These are phyloP conservation scores for Lactarius tabidus DNA, from an alignment of 768 basidiomycete genomes.

Conservation along the genomic window DNA sequence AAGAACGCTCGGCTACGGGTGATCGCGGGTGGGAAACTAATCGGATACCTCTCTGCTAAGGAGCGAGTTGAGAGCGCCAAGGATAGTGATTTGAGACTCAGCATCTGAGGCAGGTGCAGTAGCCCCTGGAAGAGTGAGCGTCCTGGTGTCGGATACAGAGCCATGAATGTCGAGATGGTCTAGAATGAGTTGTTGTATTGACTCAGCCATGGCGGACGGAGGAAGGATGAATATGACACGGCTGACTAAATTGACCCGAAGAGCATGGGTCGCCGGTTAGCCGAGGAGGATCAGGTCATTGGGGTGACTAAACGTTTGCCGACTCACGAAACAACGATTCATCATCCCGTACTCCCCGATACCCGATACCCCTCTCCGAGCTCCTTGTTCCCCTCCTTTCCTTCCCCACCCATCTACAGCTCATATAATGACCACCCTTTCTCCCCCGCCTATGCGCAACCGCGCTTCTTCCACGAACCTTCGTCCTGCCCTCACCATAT, in stretches of 20 bases:
- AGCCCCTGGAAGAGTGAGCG: constrained; percentile 63
- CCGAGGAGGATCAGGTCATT: background rate
- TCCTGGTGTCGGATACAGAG: constrained; percentile 63
- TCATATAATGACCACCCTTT: constrained; percentile 30
- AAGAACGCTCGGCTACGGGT: constrained; percentile 17
- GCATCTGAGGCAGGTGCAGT: constrained; percentile 52
- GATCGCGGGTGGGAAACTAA: background rate
- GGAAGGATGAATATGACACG: background rate
- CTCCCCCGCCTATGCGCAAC: constrained; percentile 44
- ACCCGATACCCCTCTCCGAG: background rate
- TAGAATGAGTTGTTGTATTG: constrained; percentile 75
- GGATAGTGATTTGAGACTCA: constrained; percentile 79
- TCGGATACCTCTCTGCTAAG: constrained; percentile 24
- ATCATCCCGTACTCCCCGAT: background rate
- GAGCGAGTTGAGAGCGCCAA: constrained; percentile 90
- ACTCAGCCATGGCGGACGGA: constrained; percentile 58
- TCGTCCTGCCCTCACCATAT: constrained; percentile 47
- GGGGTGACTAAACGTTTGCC: background rate
- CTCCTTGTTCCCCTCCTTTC: background rate
- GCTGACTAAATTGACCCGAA: background rate
- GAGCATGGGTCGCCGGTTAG: background rate
- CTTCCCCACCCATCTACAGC: background rate
- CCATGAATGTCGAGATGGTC: constrained; percentile 57
- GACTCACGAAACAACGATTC: background rate
- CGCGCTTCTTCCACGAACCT: constrained; percentile 60